Percentiles rank a stretch among this genome's conserved stretches.
These are phyloP conservation scores for Saccharata proteae DNA, from an alignment of 2,329 filamentous ascomycete species.

Conservation along the genomic window DNA sequence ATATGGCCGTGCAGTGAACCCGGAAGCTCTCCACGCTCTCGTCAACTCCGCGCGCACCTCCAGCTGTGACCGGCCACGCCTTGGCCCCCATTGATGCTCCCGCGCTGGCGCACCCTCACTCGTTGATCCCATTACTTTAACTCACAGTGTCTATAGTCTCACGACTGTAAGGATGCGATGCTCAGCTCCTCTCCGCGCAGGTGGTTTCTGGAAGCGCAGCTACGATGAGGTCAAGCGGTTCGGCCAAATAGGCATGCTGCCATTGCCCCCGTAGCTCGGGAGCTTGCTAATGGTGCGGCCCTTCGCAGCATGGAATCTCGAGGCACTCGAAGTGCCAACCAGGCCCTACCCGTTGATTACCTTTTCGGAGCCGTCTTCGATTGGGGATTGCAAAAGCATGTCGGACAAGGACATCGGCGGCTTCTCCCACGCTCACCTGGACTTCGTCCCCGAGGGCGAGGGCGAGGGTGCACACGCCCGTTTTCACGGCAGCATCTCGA, in stretches of 20 bases:
- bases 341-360: slow-evolving; percentile 52
- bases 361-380: slow-evolving; percentile 41
- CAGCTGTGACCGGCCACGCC: too few relatives aligned
- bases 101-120: too few relatives aligned
- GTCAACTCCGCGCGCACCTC: too few relatives aligned
- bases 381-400: slow-evolving; percentile 57
- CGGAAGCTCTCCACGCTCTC: too few relatives aligned
- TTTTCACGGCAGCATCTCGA: slow-evolving; percentile 84
- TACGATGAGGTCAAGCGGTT: slow-evolving; percentile 47
- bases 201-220: slow-evolving; percentile 46
- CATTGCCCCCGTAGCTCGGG: too few relatives aligned
- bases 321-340: slow-evolving; percentile 53
- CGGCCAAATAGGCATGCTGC: slow-evolving; percentile 38
- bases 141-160: too few relatives aligned
- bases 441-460: slow-evolving; percentile 42
- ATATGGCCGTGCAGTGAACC: too few relatives aligned
- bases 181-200: slow-evolving; percentile 8
- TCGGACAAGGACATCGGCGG: slow-evolving; percentile 79
- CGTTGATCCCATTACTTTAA: too few relatives aligned
- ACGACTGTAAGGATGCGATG: slow-evolving; percentile 7
- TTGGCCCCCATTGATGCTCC: too few relatives aligned
- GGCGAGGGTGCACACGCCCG: slow-evolving; percentile 54
- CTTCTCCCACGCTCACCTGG: slow-evolving; percentile 62
- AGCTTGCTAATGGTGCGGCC: slow-evolving; percentile 15
- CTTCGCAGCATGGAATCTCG: slow-evolving; percentile 53